Evolutionary conservation across 23 red algal species (phyloP).

Genomic region (Chondrus crispus): DNA sequence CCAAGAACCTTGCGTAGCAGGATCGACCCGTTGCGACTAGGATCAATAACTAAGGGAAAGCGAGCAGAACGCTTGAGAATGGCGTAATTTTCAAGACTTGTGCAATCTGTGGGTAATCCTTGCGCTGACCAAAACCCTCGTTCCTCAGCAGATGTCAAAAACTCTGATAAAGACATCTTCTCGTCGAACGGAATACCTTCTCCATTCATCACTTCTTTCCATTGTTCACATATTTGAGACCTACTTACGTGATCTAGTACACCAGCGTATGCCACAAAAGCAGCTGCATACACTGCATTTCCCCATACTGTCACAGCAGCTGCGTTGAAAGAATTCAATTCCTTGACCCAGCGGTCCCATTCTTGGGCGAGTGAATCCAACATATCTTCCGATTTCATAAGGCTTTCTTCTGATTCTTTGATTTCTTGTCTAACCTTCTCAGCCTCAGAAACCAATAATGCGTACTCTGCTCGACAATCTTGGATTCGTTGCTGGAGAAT

Average conservation of each 20-base stretch:
- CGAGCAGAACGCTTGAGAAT: slow-evolving; percentile 61
- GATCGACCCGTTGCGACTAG: neutral
- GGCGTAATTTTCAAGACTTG: slow-evolving; percentile 41
- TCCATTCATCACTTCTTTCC: slow-evolving; percentile 26
- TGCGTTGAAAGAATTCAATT: slow-evolving; percentile 21
- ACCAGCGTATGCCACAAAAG: slow-evolving; percentile 69
- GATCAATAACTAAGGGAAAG: slow-evolving; percentile 58
- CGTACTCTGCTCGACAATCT: slow-evolving; percentile 50
- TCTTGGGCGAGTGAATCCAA: slow-evolving; percentile 66
- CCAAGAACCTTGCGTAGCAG: slow-evolving; percentile 34
- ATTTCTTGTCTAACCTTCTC: slow-evolving; percentile 51
- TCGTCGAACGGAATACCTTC: slow-evolving; percentile 32
- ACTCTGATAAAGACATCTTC: neutral
- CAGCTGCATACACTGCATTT: slow-evolving; percentile 51
- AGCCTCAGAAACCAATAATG: slow-evolving; percentile 33
- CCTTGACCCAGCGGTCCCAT: slow-evolving; percentile 57
- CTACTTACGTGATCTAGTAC: slow-evolving; percentile 33
- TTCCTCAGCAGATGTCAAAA: slow-evolving; percentile 49
- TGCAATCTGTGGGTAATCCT: slow-evolving; percentile 21
- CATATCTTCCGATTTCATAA: slow-evolving; percentile 54
- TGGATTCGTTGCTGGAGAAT: slow-evolving; percentile 36
- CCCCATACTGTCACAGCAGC: slow-evolving; percentile 58
- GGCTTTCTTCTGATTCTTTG: slow-evolving; percentile 34
- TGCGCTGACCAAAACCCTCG: slow-evolving; percentile 22
- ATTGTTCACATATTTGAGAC: neutral